phyloP scores from a whole-genome alignment of 2,329 filamentous ascomycete species.

The Colletotrichum aenigma region DNA sequence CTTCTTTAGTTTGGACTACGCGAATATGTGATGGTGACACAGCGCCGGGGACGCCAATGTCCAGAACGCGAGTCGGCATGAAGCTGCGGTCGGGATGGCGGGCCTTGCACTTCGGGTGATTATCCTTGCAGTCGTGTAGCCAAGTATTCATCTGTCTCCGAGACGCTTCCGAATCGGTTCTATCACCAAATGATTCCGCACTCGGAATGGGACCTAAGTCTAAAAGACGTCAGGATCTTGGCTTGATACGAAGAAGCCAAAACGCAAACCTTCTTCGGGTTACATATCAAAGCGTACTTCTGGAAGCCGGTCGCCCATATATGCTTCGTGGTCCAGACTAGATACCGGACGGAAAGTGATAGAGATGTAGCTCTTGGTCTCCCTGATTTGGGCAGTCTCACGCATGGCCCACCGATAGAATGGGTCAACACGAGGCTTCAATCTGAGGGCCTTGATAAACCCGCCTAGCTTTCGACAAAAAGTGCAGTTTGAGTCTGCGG shows the following conservation, averaged over 20 bases:
- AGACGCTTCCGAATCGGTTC: neutral
- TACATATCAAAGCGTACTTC: neutral
- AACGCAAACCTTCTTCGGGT: neutral
- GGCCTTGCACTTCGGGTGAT: slow-evolving; percentile 1
- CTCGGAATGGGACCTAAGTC: neutral
- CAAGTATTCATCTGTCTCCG: slow-evolving; percentile 2
- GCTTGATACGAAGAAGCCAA: too few species aligned
- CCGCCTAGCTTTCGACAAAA: neutral
- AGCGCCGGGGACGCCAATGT: neutral
- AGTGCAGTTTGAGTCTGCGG: neutral
- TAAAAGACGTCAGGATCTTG: neutral
- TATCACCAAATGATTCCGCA: neutral
- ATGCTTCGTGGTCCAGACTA: neutral
- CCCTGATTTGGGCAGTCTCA: neutral
- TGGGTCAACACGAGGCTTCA: neutral
- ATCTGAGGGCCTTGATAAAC: neutral
- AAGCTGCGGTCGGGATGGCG: neutral
- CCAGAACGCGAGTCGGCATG: slow-evolving; percentile 10
- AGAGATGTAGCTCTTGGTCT: neutral
- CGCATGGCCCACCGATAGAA: slow-evolving; percentile 2
- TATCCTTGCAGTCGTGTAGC: slow-evolving; percentile 1
- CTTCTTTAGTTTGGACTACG: neutral
- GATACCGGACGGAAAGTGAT: neutral
- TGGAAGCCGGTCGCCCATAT: neutral
- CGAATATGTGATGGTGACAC: neutral